Conservation (phyloP, 1,284 basidiomycete species). For the Pholiota adiposa region DNA sequence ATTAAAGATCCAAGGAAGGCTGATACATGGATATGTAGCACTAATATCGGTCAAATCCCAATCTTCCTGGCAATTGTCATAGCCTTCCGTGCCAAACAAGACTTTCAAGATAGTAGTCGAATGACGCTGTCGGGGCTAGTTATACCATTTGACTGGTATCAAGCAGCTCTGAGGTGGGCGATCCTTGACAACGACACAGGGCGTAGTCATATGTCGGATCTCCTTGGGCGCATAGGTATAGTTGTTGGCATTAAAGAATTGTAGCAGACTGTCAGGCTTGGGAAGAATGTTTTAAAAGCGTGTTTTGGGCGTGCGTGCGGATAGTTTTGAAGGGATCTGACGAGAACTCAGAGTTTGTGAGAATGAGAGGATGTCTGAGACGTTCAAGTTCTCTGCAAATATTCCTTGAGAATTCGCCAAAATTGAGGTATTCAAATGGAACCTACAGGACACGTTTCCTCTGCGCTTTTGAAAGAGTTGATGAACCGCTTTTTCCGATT, state of each 20-base stretch:
- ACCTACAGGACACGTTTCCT: conserved; percentile 75
- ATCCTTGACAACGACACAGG: background rate
- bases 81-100: background rate
- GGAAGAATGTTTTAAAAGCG: conserved; percentile 48
- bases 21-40: conserved; percentile 2
- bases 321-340: conserved; percentile 80
- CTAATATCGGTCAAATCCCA: background rate
- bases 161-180: too few species aligned
- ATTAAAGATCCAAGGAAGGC: background rate
- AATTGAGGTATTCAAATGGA: conserved; percentile 9
- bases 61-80: background rate
- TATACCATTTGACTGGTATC: too few species aligned
- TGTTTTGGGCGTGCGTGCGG: conserved; percentile 80
- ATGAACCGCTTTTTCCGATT: conserved; percentile 72
- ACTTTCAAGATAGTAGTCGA: background rate
- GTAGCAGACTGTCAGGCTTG: conserved; percentile 3
- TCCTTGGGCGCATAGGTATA: too few species aligned
- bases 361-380: conserved; percentile 71
- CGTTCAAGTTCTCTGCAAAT: conserved; percentile 63
- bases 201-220: background rate
- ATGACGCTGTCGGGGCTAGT: background rate
- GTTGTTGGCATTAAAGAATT: too few species aligned
- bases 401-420: conserved; percentile 6
- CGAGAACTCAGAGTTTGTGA: conserved; percentile 68
- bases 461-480: conserved; percentile 65